phyloP scores from a whole-genome alignment of 2,329 filamentous ascomycete genomes.

The Penicillium sp. region DNA sequence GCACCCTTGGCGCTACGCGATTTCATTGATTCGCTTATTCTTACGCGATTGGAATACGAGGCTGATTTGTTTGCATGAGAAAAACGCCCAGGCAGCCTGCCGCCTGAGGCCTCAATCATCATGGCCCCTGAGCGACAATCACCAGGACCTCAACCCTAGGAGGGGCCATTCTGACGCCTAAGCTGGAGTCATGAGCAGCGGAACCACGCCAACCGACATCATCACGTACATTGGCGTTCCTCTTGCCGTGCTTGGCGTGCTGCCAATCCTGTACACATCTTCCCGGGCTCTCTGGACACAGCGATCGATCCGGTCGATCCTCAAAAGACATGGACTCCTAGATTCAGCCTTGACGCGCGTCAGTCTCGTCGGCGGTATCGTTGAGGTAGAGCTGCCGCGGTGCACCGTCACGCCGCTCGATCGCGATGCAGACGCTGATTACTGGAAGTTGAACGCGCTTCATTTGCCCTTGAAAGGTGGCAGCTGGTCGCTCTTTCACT shows the following conservation, averaged over 20 bases:
- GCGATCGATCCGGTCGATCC: conserved; percentile 1
- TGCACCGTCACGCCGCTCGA: conserved; percentile 4
- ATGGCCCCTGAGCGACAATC: neutral
- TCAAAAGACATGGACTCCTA: neutral
- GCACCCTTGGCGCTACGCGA: neutral
- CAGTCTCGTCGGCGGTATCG: conserved; percentile 6
- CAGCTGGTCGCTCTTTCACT: conserved; percentile 6
- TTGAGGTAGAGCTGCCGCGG: conserved; percentile 4
- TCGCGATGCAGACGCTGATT: conserved; percentile 3
- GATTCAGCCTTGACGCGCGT: conserved; percentile 5
- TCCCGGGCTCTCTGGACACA: conserved; percentile 5
- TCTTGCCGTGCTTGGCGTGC: conserved; percentile 5
- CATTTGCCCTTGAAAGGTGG: conserved; percentile 4
- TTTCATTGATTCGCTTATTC: neutral
- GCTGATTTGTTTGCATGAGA: neutral
- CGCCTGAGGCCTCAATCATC: neutral
- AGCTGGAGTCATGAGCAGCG: neutral
- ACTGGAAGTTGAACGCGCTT: conserved; percentile 6
- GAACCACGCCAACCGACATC: conserved; percentile 2
- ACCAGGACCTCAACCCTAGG: neutral
- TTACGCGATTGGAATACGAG: neutral
- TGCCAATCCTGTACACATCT: conserved; percentile 5
- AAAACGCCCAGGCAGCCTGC: neutral
- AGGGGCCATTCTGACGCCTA: neutral
- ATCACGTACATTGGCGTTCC: conserved; percentile 9